Evolutionary conservation across 2,329 filamentous ascomycete genomes (phyloP).

Genomic region (Neofusicoccum parvum): DNA sequence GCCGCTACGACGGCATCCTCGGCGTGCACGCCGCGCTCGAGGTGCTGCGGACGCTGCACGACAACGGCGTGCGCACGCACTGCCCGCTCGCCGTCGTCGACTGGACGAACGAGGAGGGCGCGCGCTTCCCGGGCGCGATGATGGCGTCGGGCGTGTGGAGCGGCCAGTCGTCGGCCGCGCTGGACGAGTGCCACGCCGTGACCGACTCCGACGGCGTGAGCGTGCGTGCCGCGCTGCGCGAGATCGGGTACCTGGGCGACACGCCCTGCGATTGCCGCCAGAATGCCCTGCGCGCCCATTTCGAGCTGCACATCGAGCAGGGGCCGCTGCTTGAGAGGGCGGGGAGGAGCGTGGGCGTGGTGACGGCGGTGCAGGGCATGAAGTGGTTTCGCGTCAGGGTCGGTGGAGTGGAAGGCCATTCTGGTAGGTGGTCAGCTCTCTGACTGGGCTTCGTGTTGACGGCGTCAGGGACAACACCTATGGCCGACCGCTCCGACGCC

Average conservation of each 20-base stretch:
- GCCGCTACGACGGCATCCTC: slow-evolving; percentile 75
- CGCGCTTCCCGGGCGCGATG: slow-evolving; percentile 76
- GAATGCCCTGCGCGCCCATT: slow-evolving; percentile 72
- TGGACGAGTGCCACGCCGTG: slow-evolving; percentile 64
- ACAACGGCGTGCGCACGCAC: slow-evolving; percentile 44
- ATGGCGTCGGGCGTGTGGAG: slow-evolving; percentile 77
- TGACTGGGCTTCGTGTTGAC: background rate
- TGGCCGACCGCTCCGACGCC: slow-evolving; percentile 21
- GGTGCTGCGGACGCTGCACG: slow-evolving; percentile 60
- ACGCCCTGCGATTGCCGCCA: slow-evolving; percentile 58
- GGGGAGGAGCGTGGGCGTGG: slow-evolving; percentile 66
- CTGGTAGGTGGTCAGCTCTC: background rate
- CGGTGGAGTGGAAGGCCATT: slow-evolving; percentile 49
- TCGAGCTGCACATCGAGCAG: slow-evolving; percentile 85
- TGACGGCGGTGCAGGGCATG: slow-evolving; percentile 73
- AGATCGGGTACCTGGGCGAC: slow-evolving; percentile 70
- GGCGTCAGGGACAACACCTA: slow-evolving; percentile 21
- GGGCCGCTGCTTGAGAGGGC: slow-evolving; percentile 71
- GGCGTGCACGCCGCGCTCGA: slow-evolving; percentile 74
- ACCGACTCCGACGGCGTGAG: slow-evolving; percentile 61
- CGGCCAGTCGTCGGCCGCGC: slow-evolving; percentile 56
- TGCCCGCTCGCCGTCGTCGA: slow-evolving; percentile 75
- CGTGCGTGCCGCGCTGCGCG: slow-evolving; percentile 66
- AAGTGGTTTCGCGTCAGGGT: slow-evolving; percentile 72
- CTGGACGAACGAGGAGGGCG: slow-evolving; percentile 83